Base-by-base conservation (phyloP, 2,329 filamentous ascomycete species). In the Hypocrella siamensis region DNA sequence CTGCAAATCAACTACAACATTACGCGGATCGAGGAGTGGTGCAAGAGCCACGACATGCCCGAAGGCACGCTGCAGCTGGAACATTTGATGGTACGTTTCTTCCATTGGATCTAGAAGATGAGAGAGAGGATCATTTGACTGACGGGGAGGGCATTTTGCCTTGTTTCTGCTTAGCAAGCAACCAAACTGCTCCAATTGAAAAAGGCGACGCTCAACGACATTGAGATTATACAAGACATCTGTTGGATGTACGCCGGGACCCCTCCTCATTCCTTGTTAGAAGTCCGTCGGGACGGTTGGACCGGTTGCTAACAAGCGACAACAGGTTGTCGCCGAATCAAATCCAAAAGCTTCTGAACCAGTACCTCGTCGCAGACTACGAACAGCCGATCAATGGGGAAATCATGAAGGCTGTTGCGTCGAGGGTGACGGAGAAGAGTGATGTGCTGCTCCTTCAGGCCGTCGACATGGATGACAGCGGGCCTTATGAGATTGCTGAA, bases 1-100 rank as follows among this genome's bases (percentile, higher is more conserved):
- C 72, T 98, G 33, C 90, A 98, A 58, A 98, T 98, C 63, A 98
- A 98, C 63, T 98, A 98, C 67, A 98, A 98, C 62, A 98, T 98
- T 55, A 98, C 90, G 17, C 75, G 90, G 35, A 98, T 98, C 40
- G 90, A 98, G 57, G 90, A 98, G 60, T 98, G 90, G 90, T 98
- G 90, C 63, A 98, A 98, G 74, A 93, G 86, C 50, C 92, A 98
- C 54, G 90, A 96, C 46, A 96, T 98, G 88, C 90, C 90, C 1
- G 88, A 98, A 58, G 90, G 90, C 34, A 98, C 88, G 19, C 69
- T 98, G 32, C 88, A 96, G 61, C 70, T 98, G 35, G 90, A 98
- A 65, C 90, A 98, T 64, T 62, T 98, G 45, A 98, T 98, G 90
- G 80, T 84, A 60, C 57, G 43, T 37, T 26, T 1, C 8, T 6